Evolutionary conservation across 164 flowering plant species (phyloP), one percentile per base, ranked within the genome.

Genomic region (Chimonanthus praecox): DNA sequence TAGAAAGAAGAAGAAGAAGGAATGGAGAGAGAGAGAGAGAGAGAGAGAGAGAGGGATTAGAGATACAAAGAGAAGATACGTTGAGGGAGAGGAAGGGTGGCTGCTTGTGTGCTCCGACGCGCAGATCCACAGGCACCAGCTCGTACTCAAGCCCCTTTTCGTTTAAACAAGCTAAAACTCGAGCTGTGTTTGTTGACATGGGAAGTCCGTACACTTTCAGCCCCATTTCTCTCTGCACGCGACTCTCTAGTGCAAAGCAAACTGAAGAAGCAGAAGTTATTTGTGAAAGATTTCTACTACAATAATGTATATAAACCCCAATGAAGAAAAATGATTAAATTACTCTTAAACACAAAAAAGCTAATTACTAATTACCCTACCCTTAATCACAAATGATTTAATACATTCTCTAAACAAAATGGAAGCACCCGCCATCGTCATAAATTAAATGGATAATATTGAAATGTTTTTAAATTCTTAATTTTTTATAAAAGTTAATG

Each of bases 141-240:
- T 79, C 71, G 68, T 13, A 73, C 3, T 79, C 74, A 50, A 79
- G 47, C 8, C 58, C 76, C 13, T 76, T 76, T 76, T 79, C 78
- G 33, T 65, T 10, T 16, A 71, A 70, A 18, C 50, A 61, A 0
- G 77, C 71, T 49, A 68, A 9, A 7, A 68, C 79, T 3, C 74
- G 71, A 15, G 68, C 71, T 2, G 71, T 72, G 71, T 67, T 63
- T 44, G 78, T 51, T 4, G 74, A 72, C 64, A 60, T 67, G 2
- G 71, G 66, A 3, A 67, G 9, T 7, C 74, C 78, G 47, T 75
- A 65, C 11, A 75, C 20, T 70, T 64, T 75, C 49, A 74, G 66
- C 9, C 47, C 79, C 84, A 80, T 81, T 47, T 15, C 58, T 64
- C 54, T 16, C 45, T 5, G 64, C 4, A 51, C 47, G 1, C 43